Conservation (phyloP, 257 asterid species). For the Thymus quinquecostatus region DNA sequence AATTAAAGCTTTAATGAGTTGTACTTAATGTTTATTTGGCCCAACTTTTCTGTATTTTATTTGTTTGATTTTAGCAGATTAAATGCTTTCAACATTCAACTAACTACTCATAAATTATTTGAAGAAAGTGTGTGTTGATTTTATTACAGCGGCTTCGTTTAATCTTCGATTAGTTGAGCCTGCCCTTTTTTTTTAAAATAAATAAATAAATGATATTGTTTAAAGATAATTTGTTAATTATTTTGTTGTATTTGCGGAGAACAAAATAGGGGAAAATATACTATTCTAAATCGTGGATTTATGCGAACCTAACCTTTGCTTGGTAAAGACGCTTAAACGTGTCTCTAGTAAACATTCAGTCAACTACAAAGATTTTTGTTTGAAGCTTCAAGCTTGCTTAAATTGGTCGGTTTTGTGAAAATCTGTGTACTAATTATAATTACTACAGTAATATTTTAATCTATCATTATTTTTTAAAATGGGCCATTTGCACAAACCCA, state of each 20-base stretch:
- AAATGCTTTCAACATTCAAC: background rate
- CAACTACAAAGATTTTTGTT: background rate
- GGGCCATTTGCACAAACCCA: background rate
- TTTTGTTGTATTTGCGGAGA: too few species aligned
- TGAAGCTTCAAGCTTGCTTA: too few species aligned
- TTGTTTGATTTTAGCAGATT: background rate
- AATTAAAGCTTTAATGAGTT: background rate
- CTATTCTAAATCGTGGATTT: background rate
- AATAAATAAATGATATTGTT: too few species aligned
- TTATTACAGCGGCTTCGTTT: too few species aligned
- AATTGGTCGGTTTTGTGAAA: background rate
- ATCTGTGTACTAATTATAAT: too few species aligned
- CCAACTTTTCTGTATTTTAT: background rate
- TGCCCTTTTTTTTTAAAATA: too few species aligned
- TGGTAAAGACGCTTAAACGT: background rate
- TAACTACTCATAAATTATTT: background rate
- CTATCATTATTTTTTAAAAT: too few species aligned
- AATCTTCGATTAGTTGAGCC: too few species aligned
- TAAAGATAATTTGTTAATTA: too few species aligned
- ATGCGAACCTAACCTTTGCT: background rate
- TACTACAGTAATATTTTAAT: too few species aligned
- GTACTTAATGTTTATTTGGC: background rate
- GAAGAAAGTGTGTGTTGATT: background rate
- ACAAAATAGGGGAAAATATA: too few species aligned
- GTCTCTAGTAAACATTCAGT: background rate